Percentiles rank a stretch among this genome's conserved stretches.
Conservation (phyloP, 805 yeast genomes). For the Wickerhamiella siamensis region DNA sequence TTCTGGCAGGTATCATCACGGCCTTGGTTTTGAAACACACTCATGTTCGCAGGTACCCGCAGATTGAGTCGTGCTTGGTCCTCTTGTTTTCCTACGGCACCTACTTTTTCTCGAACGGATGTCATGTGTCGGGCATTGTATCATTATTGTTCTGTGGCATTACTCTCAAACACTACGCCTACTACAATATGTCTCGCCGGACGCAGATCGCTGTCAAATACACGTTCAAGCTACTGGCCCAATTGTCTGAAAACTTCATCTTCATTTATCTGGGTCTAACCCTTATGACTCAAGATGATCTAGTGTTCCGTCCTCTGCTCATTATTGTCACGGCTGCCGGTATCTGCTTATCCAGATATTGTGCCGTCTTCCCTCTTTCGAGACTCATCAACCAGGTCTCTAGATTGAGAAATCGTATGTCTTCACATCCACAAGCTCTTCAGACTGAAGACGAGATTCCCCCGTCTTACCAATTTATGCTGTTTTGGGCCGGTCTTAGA, state of each 20-base stretch:
- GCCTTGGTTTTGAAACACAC: constrained; percentile 86
- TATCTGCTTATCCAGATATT: constrained; percentile 92
- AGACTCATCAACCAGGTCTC: constrained; percentile 67
- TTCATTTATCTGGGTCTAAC: constrained; percentile 91
- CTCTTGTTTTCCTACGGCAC: constrained; percentile 86
- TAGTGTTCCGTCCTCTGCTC: constrained; percentile 84
- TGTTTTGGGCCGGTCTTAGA: constrained; percentile 97
- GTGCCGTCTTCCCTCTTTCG: constrained; percentile 91
- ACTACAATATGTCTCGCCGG: constrained; percentile 92
- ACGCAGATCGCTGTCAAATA: constrained; percentile 94
- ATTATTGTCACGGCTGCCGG: constrained; percentile 82
- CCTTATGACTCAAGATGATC: constrained; percentile 86
- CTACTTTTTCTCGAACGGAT: constrained; percentile 94
- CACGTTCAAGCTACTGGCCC: constrained; percentile 86
- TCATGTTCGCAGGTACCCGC: constrained; percentile 87
- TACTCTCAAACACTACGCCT: constrained; percentile 91
- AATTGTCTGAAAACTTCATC: constrained; percentile 89
- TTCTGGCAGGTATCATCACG: constrained; percentile 71
- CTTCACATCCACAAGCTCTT: constrained; percentile 6
- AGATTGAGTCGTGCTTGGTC: constrained; percentile 88
- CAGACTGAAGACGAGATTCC: constrained; percentile 74
- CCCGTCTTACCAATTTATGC: constrained; percentile 94
- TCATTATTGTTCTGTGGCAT: constrained; percentile 91
- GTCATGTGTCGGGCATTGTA: constrained; percentile 98
- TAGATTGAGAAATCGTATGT: constrained; percentile 39